phyloP scores from a whole-genome alignment of 2,329 filamentous ascomycete species.

The Pseudocercospora vitis region DNA sequence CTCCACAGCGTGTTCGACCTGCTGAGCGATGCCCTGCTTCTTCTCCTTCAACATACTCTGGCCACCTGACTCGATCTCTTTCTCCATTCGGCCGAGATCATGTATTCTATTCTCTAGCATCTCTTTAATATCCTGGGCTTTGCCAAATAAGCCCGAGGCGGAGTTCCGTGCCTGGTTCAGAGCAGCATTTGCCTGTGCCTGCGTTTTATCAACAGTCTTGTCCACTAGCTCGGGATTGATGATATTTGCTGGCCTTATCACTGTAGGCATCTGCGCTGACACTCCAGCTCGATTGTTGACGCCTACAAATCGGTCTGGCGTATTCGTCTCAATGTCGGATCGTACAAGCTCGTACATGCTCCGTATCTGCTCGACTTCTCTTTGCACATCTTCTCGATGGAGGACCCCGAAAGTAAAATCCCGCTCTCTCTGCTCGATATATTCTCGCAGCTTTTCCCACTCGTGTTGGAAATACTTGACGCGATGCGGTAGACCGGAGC shows the following conservation, averaged over 20 bases:
- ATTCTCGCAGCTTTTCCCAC: constrained; percentile 26
- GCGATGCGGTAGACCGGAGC: constrained; percentile 24
- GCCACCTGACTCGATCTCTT: constrained; percentile 23
- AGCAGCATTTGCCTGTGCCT: constrained; percentile 18
- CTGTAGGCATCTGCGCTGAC: neutral
- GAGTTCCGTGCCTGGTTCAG: constrained; percentile 19
- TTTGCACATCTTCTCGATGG: constrained; percentile 8
- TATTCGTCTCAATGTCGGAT: constrained; percentile 24
- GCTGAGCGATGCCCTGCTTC: constrained; percentile 15
- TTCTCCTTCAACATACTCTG: constrained; percentile 20
- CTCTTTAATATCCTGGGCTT: constrained; percentile 18
- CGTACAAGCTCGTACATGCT: constrained; percentile 24
- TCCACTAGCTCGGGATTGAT: constrained; percentile 7
- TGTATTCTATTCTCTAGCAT: constrained; percentile 24
- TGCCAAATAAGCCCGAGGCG: constrained; percentile 18
- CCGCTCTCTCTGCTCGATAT: constrained; percentile 27
- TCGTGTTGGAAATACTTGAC: constrained; percentile 28
- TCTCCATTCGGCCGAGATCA: constrained; percentile 25
- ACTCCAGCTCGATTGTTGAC: neutral
- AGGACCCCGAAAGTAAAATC: constrained; percentile 20
- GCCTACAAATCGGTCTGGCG: constrained; percentile 25
- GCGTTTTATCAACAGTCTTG: constrained; percentile 19
- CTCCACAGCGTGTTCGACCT: constrained; percentile 16
- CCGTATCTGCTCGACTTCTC: constrained; percentile 22
- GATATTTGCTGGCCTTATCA: neutral